phyloP scores from a whole-genome alignment of 2,329 filamentous ascomycete species.

The Clonostachys solani region DNA sequence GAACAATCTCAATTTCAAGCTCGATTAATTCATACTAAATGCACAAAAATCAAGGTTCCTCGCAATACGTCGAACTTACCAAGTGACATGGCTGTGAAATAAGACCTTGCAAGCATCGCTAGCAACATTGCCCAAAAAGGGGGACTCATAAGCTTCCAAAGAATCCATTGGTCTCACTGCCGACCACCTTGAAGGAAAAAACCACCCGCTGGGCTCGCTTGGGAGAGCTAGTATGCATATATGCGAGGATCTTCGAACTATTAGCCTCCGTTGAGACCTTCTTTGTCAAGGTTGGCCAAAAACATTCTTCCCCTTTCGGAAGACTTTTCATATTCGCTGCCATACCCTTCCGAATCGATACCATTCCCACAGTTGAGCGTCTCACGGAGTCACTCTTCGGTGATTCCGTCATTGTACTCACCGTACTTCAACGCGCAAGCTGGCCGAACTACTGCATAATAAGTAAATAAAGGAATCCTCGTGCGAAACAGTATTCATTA shows the following conservation, averaged over 20 bases:
- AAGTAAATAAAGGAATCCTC: too few relatives aligned
- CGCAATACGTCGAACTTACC: constrained; percentile 49
- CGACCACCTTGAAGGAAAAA: constrained; percentile 4
- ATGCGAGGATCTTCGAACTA: not conserved
- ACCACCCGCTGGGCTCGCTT: constrained; percentile 23
- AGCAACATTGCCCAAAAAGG: constrained; percentile 89
- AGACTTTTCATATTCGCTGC: too few relatives aligned
- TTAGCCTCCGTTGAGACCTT: too few relatives aligned
- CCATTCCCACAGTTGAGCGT: too few relatives aligned
- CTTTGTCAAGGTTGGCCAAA: too few relatives aligned
- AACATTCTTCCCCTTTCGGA: too few relatives aligned
- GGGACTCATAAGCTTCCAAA: constrained; percentile 92
- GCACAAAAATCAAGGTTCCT: not conserved
- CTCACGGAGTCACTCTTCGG: too few relatives aligned
- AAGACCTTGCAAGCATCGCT: constrained; percentile 55
- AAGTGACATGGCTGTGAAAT: constrained; percentile 71
- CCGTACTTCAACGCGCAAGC: too few relatives aligned
- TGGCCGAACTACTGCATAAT: too few relatives aligned
- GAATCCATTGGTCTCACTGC: constrained; percentile 44
- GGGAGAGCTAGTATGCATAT: constrained; percentile 25
- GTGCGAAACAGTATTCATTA: too few relatives aligned
- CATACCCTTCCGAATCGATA: too few relatives aligned
- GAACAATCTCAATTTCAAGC: constrained; percentile 31
- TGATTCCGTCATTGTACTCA: too few relatives aligned
- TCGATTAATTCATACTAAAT: constrained; percentile 45